A percentile compares a stretch with the other conserved stretches of the same genome.
Evolutionary conservation across 2,329 filamentous ascomycete genomes (phyloP).

Genomic region (Myriangium duriaei): DNA sequence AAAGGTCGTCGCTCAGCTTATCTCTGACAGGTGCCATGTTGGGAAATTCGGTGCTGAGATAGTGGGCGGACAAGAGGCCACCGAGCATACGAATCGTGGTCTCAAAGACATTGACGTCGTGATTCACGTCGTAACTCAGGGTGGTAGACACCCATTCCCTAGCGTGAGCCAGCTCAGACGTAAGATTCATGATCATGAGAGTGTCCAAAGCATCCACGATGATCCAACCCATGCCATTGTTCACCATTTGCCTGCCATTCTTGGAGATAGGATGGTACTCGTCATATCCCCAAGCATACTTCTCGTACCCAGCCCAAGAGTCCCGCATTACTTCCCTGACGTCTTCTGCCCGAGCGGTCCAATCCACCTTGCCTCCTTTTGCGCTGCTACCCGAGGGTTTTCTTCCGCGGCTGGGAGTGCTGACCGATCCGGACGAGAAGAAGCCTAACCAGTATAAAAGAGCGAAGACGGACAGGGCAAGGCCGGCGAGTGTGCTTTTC

Average conservation of each 20-base stretch:
- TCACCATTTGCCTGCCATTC: slow-evolving; percentile 69
- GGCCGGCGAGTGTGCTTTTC: slow-evolving; percentile 46
- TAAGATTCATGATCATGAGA: slow-evolving; percentile 96
- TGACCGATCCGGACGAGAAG: slow-evolving; percentile 28
- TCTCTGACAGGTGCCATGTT: slow-evolving; percentile 66
- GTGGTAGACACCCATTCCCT: slow-evolving; percentile 76
- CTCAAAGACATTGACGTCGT: slow-evolving; percentile 95
- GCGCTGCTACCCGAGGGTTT: slow-evolving; percentile 36
- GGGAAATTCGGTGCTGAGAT: slow-evolving; percentile 75
- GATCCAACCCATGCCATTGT: slow-evolving; percentile 89
- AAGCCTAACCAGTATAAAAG: slow-evolving; percentile 59
- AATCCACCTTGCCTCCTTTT: slow-evolving; percentile 44
- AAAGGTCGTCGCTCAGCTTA: slow-evolving; percentile 71
- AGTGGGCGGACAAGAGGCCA: slow-evolving; percentile 83
- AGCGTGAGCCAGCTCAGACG: slow-evolving; percentile 68
- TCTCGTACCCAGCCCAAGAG: slow-evolving; percentile 87
- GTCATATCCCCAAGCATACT: slow-evolving; percentile 88
- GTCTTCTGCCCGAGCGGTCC: slow-evolving; percentile 62
- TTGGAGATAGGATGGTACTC: slow-evolving; percentile 78
- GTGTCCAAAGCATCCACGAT: slow-evolving; percentile 94
- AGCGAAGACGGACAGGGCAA: slow-evolving; percentile 43
- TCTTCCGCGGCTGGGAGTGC: slow-evolving; percentile 26
- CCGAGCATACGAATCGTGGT: slow-evolving; percentile 97
- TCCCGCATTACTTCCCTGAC: slow-evolving; percentile 83
- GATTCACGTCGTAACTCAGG: slow-evolving; percentile 77